Base-by-base conservation (phyloP, 495 filamentous ascomycete genomes). In the Aeminium ludgeri region DNA sequence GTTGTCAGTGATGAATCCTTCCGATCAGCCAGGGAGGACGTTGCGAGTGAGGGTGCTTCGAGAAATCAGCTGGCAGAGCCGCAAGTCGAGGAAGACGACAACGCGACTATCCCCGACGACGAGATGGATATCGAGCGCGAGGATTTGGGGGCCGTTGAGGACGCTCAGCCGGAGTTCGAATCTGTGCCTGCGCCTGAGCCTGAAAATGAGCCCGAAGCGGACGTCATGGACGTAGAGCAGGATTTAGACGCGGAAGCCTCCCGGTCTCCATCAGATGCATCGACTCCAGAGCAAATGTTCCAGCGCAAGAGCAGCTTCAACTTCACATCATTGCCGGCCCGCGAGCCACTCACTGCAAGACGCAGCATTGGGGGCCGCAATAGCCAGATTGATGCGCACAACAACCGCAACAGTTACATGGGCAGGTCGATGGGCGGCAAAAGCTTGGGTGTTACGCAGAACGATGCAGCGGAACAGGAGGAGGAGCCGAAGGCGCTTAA, bases 231-330 rank as follows among this genome's bases (percentile, higher is more conserved):
- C 44, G 3, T 25, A 4, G 23, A 25, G 4, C 23, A 25, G 23
- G 23, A 25, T 25, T 8, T 25, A 8, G 23, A 25, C 8, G 23
- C 4, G 3, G 67, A 72, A 28, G 66, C 73, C 19, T 66, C 65
- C 17, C 62, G 64, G 30, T 74, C 75, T 25, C 66, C 73, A 13
- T 80, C 76, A 10, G 72, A 77, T 43, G 64, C 59, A 7, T 78
- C 74, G 4, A 74, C 68, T 36, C 75, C 76, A 1, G 74, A 68
- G 30, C 62, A 69, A 36, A 69, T 65, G n/a, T 59, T 70, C 3
- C 61, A 91, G 37, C 78, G 87, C 27, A 94, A 94, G 65, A 94
- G 85, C 58, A 95, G 87, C 51, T 67, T 96, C 37, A 86, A 76
- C 37, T 95, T 97, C 59, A 80, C 91, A 10, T 82, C 89, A 2